A percentile compares a stretch with the other conserved stretches of the same genome.
These are phyloP conservation scores for Cladosporium velox DNA, from an alignment of 2,329 filamentous ascomycete species.

Conservation along the genomic window DNA sequence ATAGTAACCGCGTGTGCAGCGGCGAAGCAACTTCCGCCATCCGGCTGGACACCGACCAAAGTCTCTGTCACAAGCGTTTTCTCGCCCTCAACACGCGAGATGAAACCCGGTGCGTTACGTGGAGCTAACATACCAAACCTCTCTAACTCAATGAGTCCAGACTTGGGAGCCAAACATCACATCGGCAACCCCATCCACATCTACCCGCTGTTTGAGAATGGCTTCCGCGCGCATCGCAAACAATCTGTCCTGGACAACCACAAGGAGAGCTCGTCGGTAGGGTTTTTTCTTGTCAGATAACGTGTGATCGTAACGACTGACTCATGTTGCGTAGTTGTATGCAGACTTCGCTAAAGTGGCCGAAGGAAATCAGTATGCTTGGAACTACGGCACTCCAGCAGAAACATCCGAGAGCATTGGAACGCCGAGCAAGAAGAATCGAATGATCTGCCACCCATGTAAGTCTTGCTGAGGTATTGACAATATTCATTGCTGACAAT, in stretches of 20 bases:
- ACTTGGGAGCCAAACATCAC: slow-evolving; percentile 57
- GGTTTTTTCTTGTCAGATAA: neutral
- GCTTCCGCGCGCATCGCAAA: slow-evolving; percentile 56
- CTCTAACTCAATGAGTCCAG: slow-evolving; percentile 38
- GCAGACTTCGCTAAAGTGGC: slow-evolving; percentile 62
- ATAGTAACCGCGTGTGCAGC: slow-evolving; percentile 56
- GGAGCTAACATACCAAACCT: slow-evolving; percentile 15
- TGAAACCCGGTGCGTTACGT: slow-evolving; percentile 33
- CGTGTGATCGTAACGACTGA: neutral
- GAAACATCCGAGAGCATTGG: slow-evolving; percentile 56
- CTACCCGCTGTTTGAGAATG: slow-evolving; percentile 69
- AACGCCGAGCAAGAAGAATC: slow-evolving; percentile 57
- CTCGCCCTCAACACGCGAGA: slow-evolving; percentile 51
- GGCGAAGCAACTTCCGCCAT: slow-evolving; percentile 57
- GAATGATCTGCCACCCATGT: slow-evolving; percentile 71
- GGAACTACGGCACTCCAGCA: slow-evolving; percentile 55
- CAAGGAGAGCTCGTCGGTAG: slow-evolving; percentile 54
- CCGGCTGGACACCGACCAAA: slow-evolving; percentile 58
- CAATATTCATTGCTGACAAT: neutral
- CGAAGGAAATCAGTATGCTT: slow-evolving; percentile 55
- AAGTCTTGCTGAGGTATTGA: slow-evolving; percentile 30
- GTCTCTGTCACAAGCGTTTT: slow-evolving; percentile 52
- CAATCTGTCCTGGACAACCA: slow-evolving; percentile 60
- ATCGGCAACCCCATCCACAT: slow-evolving; percentile 67
- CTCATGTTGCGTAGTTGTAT: slow-evolving; percentile 49